These are phyloP conservation scores for Aspergillus avenaceus DNA, from an alignment of 495 filamentous ascomycete genomes.

Conservation along the genomic window DNA sequence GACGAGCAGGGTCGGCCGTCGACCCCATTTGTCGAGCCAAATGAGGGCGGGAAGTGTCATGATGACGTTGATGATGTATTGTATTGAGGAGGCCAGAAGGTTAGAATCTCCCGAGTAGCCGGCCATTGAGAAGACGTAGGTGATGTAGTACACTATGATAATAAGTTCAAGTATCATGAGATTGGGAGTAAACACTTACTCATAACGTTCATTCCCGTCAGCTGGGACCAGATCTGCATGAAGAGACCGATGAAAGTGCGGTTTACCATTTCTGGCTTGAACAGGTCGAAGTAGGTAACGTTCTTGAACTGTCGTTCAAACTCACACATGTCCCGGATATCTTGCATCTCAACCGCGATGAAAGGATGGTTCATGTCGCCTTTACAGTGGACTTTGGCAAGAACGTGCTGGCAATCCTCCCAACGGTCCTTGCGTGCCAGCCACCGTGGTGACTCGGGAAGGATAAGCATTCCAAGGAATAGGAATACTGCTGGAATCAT, in stretches of 20 bases:
- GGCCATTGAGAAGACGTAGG: constrained; percentile 35
- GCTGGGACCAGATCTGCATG: constrained; percentile 78
- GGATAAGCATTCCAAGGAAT: constrained; percentile 56
- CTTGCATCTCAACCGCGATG: constrained; percentile 59
- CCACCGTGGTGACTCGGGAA: constrained; percentile 83
- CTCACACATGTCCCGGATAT: constrained; percentile 66
- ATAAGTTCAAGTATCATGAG: neutral
- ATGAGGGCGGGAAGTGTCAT: constrained; percentile 52
- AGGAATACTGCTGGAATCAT: constrained; percentile 68
- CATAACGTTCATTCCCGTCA: constrained; percentile 86
- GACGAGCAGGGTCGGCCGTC: constrained; percentile 57
- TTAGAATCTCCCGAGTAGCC: constrained; percentile 29
- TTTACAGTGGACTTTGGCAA: constrained; percentile 66
- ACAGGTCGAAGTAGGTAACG: constrained; percentile 64
- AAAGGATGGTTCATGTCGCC: constrained; percentile 61
- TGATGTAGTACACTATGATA: constrained; percentile 31
- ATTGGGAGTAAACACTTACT: constrained; percentile 21
- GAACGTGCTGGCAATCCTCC: constrained; percentile 63
- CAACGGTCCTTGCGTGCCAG: constrained; percentile 70
- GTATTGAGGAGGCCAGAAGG: constrained; percentile 63
- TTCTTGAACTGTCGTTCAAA: constrained; percentile 60
- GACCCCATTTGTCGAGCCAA: constrained; percentile 58
- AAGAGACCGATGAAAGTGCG: constrained; percentile 68
- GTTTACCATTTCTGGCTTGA: constrained; percentile 68
- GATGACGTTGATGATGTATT: constrained; percentile 60